Conservation (phyloP, 1,284 basidiomycete genomes). For the Wolfiporia cocos region DNA sequence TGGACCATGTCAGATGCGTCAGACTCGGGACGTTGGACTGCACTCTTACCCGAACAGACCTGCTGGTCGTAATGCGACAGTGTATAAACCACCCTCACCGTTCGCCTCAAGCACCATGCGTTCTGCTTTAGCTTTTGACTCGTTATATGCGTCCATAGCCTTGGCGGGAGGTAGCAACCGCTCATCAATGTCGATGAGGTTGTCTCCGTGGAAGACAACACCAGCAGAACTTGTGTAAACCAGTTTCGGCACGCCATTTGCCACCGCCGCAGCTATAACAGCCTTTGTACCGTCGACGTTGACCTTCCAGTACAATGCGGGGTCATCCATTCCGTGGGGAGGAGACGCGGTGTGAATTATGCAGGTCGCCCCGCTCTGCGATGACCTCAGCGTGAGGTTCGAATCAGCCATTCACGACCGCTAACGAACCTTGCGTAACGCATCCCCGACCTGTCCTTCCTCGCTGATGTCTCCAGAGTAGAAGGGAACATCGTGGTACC, state of each 20-base stretch:
- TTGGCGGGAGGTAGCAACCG: conserved; percentile 72
- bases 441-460: conserved; percentile 63
- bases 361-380: conserved; percentile 73
- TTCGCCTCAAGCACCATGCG: conserved; percentile 83
- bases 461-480: conserved; percentile 84
- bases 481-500: conserved; percentile 82
- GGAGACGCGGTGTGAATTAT: conserved; percentile 98
- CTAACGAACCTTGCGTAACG: conserved; percentile 61
- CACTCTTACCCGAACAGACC: conserved; percentile 89
- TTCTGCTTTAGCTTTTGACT: conserved; percentile 94
- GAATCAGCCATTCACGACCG: conserved; percentile 2
- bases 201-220: conserved; percentile 83
- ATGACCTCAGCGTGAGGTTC: conserved; percentile 1
- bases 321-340: conserved; percentile 63
- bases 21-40: not conserved
- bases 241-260: conserved; percentile 75
- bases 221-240: conserved; percentile 96
- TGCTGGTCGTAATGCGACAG: conserved; percentile 89
- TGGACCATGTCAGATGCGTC: conserved; percentile 1
- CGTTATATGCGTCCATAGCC: conserved; percentile 90
- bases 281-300: conserved; percentile 91
- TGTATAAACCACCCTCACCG: conserved; percentile 75
- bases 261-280: conserved; percentile 76
- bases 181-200: conserved; percentile 88
- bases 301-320: conserved; percentile 84